phyloP scores from a whole-genome alignment of 441 rosid species.

The Arabidopsis lyrata region DNA sequence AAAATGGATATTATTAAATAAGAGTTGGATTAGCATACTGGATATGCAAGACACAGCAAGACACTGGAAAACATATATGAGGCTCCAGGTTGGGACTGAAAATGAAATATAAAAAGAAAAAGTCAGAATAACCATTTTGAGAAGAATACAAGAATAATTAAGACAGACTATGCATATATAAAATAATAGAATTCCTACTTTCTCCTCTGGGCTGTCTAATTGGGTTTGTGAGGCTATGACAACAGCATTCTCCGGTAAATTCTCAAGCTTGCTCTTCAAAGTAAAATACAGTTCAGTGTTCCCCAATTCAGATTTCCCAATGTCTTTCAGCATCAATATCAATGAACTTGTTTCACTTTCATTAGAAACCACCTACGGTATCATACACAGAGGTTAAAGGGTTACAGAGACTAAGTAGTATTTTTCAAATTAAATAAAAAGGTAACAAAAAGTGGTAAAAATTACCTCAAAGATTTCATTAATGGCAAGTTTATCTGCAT shows the following conservation, averaged over 20 bases:
- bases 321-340: conserved; percentile 86
- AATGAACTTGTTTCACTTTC: conserved; percentile 77
- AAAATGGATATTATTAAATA: conserved; percentile 1
- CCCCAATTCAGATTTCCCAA: conserved; percentile 83
- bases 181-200: conserved; percentile 54
- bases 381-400: conserved; percentile 29
- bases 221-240: conserved; percentile 90
- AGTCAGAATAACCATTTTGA: conserved; percentile 12
- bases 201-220: conserved; percentile 92
- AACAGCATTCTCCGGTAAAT: conserved; percentile 72
- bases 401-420: too few relatives aligned
- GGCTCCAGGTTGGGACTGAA: conserved; percentile 88
- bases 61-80: conserved; percentile 46
- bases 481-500: too few relatives aligned
- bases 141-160: not conserved
- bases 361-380: conserved; percentile 69
- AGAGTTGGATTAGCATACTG: conserved; percentile 57
- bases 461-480: too few relatives aligned
- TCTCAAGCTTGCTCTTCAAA: conserved; percentile 81
- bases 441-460: too few relatives aligned
- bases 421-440: too few relatives aligned
- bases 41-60: conserved; percentile 87
- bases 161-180: not conserved
- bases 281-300: conserved; percentile 72
- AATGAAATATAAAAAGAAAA: conserved; percentile 16